A percentile compares a stretch with the other conserved stretches of the same genome.
Conservation (phyloP, 1,284 basidiomycete species). For the Rhodotorula sp. region DNA sequence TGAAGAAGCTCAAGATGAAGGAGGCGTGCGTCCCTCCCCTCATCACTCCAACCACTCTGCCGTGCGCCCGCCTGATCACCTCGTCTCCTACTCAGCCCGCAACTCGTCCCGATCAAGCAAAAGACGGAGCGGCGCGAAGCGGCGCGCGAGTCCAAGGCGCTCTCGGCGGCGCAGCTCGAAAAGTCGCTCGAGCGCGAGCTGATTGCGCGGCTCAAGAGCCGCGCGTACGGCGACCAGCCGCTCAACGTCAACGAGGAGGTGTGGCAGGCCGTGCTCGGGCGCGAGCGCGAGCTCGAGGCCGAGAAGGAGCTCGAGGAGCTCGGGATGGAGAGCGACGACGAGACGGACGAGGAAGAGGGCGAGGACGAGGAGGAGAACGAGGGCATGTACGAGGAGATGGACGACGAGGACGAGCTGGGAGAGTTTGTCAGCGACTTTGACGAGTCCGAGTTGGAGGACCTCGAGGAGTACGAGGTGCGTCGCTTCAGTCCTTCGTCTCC, state of each 20-base stretch:
- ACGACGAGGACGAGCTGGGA: slow-evolving; percentile 61
- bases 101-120: slow-evolving; percentile 92
- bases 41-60: too few species aligned
- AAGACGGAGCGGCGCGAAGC: slow-evolving; percentile 95
- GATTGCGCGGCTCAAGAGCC: slow-evolving; percentile 89
- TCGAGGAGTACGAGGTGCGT: slow-evolving; percentile 47
- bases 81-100: slow-evolving; percentile 64
- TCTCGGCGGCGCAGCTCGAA: slow-evolving; percentile 90
- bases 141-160: slow-evolving; percentile 89
- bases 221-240: slow-evolving; percentile 96
- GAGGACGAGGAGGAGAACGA: slow-evolving; percentile 60
- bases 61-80: background rate
- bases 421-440: slow-evolving; percentile 84
- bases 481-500: slow-evolving; percentile 46
- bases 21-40: slow-evolving; percentile 68
- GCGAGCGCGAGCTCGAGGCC: slow-evolving; percentile 61
- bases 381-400: slow-evolving; percentile 50
- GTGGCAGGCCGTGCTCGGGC: slow-evolving; percentile 86
- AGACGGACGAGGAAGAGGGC: slow-evolving; percentile 56
- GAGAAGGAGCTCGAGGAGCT: slow-evolving; percentile 54
- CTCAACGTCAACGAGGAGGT: slow-evolving; percentile 98
- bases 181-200: slow-evolving; percentile 95
- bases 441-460: slow-evolving; percentile 63
- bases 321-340: slow-evolving; percentile 56
- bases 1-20: slow-evolving; percentile 84